A percentile compares a stretch with the other conserved stretches of the same genome.
phyloP scores from a whole-genome alignment of 805 yeast species.

The Saccharomycopsis microspora region DNA sequence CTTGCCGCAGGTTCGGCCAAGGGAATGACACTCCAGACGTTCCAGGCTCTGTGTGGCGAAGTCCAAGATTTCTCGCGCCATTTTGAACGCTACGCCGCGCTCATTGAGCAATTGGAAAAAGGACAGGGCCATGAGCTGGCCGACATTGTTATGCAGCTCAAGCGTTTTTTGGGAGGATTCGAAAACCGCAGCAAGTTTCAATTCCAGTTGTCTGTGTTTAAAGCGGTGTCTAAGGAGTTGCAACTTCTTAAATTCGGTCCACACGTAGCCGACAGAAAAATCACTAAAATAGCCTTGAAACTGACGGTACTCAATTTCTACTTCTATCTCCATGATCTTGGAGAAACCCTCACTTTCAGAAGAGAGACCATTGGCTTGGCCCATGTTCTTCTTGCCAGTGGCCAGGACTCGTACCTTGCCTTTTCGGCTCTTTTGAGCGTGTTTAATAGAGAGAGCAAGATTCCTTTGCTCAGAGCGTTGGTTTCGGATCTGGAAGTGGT shows the following conservation, averaged over 20 bases:
- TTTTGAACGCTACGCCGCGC: constrained; percentile 8
- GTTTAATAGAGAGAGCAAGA: constrained; percentile 6
- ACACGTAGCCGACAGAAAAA: background rate
- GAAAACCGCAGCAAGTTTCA: constrained; percentile 6
- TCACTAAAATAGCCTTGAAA: constrained; percentile 3
- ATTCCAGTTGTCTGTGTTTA: constrained; percentile 6
- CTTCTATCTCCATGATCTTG: constrained; percentile 13
- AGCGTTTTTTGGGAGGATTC: constrained; percentile 7
- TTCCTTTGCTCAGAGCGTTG: constrained; percentile 7
- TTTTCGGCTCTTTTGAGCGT: constrained; percentile 12
- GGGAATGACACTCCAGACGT: constrained; percentile 11
- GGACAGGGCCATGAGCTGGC: background rate
- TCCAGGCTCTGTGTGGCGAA: constrained; percentile 6
- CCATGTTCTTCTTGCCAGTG: constrained; percentile 5
- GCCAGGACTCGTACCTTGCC: constrained; percentile 10
- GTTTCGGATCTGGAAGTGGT: background rate
- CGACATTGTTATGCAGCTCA: constrained; percentile 6
- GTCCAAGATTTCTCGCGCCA: constrained; percentile 6
- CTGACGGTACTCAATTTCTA: constrained; percentile 10
- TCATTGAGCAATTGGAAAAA: constrained; percentile 6
- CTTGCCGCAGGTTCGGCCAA: constrained; percentile 4
- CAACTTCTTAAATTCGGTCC: constrained; percentile 1
- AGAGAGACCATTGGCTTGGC: constrained; percentile 8
- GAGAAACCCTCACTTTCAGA: constrained; percentile 1
- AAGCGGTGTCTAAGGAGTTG: constrained; percentile 3